Conservation (phyloP, 148 eudicot genomes). For the Vaccinium darrowii region DNA sequence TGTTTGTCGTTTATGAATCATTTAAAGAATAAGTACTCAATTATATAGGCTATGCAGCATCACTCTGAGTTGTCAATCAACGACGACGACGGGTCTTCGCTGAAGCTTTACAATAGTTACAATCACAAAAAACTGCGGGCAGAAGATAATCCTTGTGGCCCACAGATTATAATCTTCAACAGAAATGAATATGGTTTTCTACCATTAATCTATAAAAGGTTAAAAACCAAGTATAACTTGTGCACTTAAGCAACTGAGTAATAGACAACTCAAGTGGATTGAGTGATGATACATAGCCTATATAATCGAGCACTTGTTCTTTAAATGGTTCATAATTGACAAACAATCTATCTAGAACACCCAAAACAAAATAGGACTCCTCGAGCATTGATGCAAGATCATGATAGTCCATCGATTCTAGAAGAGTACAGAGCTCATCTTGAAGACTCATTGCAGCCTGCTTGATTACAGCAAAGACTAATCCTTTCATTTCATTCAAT, state of each 20-base stretch:
- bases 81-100: background rate
- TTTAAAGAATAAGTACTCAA: slow-evolving; percentile 2
- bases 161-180: too few species aligned
- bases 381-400: slow-evolving; percentile 14
- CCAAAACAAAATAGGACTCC: slow-evolving; percentile 8
- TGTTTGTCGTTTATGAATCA: background rate
- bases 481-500: too few species aligned
- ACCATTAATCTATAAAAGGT: too few species aligned
- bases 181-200: too few species aligned
- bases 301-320: background rate
- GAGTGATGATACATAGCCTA: background rate
- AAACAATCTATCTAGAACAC: background rate
- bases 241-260: too few species aligned
- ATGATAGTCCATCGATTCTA: slow-evolving; percentile 10
- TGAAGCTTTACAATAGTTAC: background rate
- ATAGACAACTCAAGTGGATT: background rate
- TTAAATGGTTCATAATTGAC: slow-evolving; percentile 6
- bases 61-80: background rate
- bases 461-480: background rate
- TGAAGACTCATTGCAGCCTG: slow-evolving; percentile 11
- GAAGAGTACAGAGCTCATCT: slow-evolving; percentile 2
- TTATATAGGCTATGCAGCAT: background rate
- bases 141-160: slow-evolving; percentile 8
- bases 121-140: background rate
- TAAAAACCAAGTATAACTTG: too few species aligned